Conservation (phyloP, 805 yeast genomes). For the Metschnikowia colocasiae region DNA sequence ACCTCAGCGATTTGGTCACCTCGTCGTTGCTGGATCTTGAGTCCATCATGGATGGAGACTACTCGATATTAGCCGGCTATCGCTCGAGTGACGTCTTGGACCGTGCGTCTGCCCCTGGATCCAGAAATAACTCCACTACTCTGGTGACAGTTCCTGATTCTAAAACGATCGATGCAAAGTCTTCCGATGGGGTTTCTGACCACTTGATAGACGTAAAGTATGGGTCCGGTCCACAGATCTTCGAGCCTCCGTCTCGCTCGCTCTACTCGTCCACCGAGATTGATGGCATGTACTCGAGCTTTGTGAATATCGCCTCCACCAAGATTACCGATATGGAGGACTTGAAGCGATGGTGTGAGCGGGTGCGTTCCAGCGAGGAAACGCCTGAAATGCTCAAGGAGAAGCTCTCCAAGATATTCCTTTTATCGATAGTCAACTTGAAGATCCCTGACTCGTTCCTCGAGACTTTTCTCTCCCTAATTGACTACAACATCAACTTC, state of each 20-base stretch:
- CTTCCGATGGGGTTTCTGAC: conserved; percentile 3
- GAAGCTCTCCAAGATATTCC: conserved; percentile 65
- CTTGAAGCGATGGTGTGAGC: conserved; percentile 38
- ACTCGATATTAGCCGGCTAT: conserved; percentile 26
- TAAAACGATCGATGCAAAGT: conserved; percentile 3
- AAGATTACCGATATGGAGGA: conserved; percentile 38
- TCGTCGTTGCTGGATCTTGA: conserved; percentile 70
- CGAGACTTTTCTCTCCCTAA: conserved; percentile 45
- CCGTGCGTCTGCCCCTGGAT: background rate
- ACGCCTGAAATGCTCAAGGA: conserved; percentile 15
- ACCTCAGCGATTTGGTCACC: conserved; percentile 73
- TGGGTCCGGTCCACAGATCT: background rate
- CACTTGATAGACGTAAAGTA: background rate
- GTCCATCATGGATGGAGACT: conserved; percentile 47
- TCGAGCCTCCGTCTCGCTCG: conserved; percentile 14
- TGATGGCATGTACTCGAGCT: conserved; percentile 71
- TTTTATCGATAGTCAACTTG: conserved; percentile 60
- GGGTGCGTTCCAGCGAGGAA: conserved; percentile 25
- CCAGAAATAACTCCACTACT: conserved; percentile 5
- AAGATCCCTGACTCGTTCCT: conserved; percentile 62
- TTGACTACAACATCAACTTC: conserved; percentile 52
- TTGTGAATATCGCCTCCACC: conserved; percentile 49
- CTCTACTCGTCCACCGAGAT: conserved; percentile 42
- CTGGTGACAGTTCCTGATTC: conserved; percentile 8
- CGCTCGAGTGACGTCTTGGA: conserved; percentile 4